Evolutionary conservation across 192 early-diverging fungal genomes (phyloP), one percentile per base, ranked within the genome.

Genomic region (Physocladia obscura): DNA sequence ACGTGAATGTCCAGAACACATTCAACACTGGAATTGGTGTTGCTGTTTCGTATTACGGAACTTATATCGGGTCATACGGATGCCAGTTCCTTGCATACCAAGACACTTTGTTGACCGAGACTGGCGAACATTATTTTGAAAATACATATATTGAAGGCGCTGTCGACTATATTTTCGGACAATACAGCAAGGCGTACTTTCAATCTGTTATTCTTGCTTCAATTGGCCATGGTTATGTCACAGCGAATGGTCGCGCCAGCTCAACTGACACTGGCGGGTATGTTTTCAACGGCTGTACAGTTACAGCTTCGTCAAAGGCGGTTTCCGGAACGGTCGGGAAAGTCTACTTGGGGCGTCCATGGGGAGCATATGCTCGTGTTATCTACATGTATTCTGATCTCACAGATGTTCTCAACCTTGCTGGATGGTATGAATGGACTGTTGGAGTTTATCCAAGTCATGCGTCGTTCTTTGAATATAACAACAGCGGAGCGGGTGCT

Each of bases 91-190:
- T n/a, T 44, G 40, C 40, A 13, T 44, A 44, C n/a, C 40, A 44
- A 44, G 40, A 44, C 40, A 44, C 40, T 13, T 44, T 44, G 40
- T 44, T 13, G 8, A 44, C 40, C 40, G n/a, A 44, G 11, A 44
- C 40, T 44, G 49, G 62, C 31, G 8, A 4, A 6, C 62, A 64
- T 19, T 64, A 60, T 49, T 64, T 64, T 27, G 47, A 49, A 38
- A 8, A 64, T 19, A 13, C 62, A 13, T 21, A 60, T 13, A 57
- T 64, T 57, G 54, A 60, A 11, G 62, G 62, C 19, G 54, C 54
- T 27, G 47, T 64, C 27, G 62, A 64, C 27, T 64, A 55, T 32
- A 57, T 64, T 57, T 64, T 64, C 62, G 62, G 62, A n/a, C 19
- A n/a, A n/a, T 44, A n/a, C 22, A 8, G 38, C 36, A n/a, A 32